Evolutionary conservation across 345 rosid genomes (phyloP).

Genomic region (Clausena lansium): DNA sequence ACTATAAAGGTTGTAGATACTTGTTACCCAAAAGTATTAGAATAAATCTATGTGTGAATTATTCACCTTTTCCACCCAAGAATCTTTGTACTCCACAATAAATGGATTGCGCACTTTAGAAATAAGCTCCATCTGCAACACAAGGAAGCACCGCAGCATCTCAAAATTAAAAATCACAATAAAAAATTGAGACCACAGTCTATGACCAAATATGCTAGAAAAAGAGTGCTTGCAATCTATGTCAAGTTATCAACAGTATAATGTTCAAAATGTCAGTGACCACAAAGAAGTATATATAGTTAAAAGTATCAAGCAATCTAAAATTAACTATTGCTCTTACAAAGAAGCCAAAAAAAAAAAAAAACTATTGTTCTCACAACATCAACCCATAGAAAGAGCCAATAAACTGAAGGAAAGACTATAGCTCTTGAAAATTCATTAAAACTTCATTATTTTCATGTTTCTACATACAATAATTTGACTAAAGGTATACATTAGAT

Average conservation of each 20-base stretch:
- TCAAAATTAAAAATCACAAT: background rate
- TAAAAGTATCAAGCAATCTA: background rate
- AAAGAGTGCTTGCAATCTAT: background rate
- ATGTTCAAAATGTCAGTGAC: background rate
- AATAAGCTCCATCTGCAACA: conserved; percentile 84
- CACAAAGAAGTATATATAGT: background rate
- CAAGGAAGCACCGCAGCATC: conserved; percentile 16
- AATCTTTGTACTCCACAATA: conserved; percentile 95
- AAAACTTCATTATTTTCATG: background rate
- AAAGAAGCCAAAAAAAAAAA: background rate
- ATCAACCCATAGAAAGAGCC: background rate
- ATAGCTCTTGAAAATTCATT: background rate
- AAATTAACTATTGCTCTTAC: background rate
- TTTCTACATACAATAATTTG: background rate
- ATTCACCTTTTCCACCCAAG: conserved; percentile 95
- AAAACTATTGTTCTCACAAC: background rate
- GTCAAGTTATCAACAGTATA: background rate
- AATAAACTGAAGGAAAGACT: background rate
- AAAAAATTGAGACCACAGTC: background rate
- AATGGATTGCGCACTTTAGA: conserved; percentile 81
- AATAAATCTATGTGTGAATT: background rate
- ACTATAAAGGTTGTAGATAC: background rate
- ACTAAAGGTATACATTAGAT: background rate
- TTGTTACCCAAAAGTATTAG: background rate
- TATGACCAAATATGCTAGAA: background rate